Base-by-base conservation (phyloP, 2,329 filamentous ascomycete genomes). In the Hymenoscyphus linearis region DNA sequence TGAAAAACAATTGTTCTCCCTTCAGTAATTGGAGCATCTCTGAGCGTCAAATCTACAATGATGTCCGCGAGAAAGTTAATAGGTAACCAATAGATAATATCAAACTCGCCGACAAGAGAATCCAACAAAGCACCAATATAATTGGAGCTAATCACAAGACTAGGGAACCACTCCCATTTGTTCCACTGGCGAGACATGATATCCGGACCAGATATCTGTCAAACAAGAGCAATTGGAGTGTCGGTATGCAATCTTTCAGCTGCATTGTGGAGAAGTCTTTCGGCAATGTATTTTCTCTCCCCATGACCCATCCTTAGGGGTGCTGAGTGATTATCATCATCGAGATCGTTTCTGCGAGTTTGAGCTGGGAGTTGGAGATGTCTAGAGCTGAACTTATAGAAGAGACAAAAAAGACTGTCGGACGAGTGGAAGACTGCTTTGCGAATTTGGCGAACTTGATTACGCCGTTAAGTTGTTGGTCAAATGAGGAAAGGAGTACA, bases 121-220 rank as follows among this genome's bases (percentile, higher is more conserved):
- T 64, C 55, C 18, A 56, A 60, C 34, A 64, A 22, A 27, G 57
- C 60, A 34, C 58, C 58, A 1, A 63, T 18, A 50, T 55, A 56
- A 5, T 6, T 18, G 3, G 64, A 61, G 16, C 47, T 60, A n/a
- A 58, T 44, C 13, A 66, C 59, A 12, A 61, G 16, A 27, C 60
- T 75, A 0, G 84, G 84, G 1, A 86, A 67, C 79, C 82, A 85
- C 63, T 86, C 84, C 9, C 80, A 76, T 35, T 70, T 72, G 62
- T 82, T 85, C 55, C 55, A 57, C 22, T 22, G 1, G 83, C 84
- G 86, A 27, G 67, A 65, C 0, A 82, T 82, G 16, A 74, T 69
- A 18, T 58, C 57, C 0, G 79, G 76, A 0, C 78, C 79, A 0
- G 71, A 78, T 47, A 82, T 75, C 67, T 82, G 80, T 0, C 78